Evolutionary conservation across 331 rosid species (phyloP).

Genomic region (Acacia concinna): DNA sequence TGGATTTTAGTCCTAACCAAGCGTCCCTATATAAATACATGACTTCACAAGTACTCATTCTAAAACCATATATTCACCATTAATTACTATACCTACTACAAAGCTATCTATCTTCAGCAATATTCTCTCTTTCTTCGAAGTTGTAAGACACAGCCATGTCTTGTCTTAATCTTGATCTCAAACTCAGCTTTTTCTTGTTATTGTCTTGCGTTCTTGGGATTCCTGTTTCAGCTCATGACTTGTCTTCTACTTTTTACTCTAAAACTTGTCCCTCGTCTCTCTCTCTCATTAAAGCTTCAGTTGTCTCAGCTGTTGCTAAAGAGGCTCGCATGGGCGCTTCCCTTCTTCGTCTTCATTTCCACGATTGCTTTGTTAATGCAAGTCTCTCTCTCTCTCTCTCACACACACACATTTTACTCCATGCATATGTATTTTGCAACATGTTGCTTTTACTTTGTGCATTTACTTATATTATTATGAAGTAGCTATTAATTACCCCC

Average conservation of each 20-base stretch:
- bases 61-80: not conserved
- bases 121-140: not conserved
- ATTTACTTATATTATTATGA: too few relatives aligned
- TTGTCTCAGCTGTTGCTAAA: conserved; percentile 42
- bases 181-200: conserved; percentile 20
- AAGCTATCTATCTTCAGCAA: not conserved
- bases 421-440: not conserved
- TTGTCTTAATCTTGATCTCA: not conserved
- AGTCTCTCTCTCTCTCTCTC: conserved; percentile 26
- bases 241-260: conserved; percentile 52
- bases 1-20: too few relatives aligned
- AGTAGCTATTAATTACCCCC: not conserved
- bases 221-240: conserved; percentile 49
- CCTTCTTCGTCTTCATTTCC: conserved; percentile 84
- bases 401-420: not conserved
- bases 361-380: conserved; percentile 88
- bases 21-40: not conserved
- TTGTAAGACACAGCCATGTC: conserved; percentile 4
- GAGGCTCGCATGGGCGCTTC: conserved; percentile 88
- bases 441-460: not conserved
- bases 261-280: conserved; percentile 53
- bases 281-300: conserved; percentile 47
- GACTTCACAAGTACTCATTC: not conserved
- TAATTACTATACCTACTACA: not conserved
- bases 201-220: conserved; percentile 32